These are phyloP conservation scores for Papilionanthe hybrid DNA, from an alignment of 116 monocot species.

Conservation along the genomic window DNA sequence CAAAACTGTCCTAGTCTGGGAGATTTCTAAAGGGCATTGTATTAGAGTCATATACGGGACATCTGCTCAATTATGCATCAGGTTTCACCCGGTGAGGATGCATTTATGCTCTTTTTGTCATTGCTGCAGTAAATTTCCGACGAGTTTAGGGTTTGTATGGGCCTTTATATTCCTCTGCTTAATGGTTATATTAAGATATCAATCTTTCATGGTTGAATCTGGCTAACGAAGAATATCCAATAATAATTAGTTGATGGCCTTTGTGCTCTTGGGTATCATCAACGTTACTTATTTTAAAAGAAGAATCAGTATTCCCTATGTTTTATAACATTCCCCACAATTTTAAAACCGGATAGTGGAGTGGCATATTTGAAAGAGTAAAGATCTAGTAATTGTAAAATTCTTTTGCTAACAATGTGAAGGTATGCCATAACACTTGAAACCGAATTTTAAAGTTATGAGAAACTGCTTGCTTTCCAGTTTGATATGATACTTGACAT, in stretches of 20 bases:
- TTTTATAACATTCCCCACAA: neutral
- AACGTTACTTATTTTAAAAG: neutral
- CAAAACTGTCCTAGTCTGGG: conserved; percentile 98
- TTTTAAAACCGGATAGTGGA: neutral
- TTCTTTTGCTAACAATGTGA: neutral
- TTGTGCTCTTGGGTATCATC: neutral
- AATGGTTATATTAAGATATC: neutral
- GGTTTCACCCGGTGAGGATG: conserved; percentile 78
- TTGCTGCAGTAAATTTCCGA: neutral
- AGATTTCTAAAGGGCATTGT: conserved; percentile 80
- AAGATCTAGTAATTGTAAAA: neutral
- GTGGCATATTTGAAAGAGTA: neutral
- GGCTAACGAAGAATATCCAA: neutral
- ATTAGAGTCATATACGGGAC: conserved; percentile 93
- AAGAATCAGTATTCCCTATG: neutral
- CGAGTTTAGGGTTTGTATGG: neutral
- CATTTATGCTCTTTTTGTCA: neutral
- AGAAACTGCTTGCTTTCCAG: neutral
- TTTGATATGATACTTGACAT: neutral
- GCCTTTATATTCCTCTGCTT: neutral
- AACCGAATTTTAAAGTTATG: neutral
- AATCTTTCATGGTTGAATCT: neutral
- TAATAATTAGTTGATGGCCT: neutral
- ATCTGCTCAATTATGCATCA: conserved; percentile 88
- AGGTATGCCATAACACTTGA: neutral